These are phyloP conservation scores for Picea sitchensis DNA, from an alignment of 75 land plant genomes.

Conservation along the genomic window DNA sequence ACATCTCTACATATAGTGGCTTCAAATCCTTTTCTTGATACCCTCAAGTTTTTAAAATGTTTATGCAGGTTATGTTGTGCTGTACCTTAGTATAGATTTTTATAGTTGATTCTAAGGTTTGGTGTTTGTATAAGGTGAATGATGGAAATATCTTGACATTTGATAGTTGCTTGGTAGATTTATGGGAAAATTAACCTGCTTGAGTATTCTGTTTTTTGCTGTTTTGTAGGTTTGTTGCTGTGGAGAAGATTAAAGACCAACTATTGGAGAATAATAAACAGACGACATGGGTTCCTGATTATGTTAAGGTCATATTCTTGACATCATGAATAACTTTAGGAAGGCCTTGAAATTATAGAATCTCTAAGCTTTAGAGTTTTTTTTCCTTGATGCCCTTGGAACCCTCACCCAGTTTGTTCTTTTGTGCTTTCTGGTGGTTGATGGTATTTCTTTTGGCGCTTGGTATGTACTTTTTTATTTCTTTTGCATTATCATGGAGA, in stretches of 20 bases:
- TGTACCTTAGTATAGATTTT: neutral
- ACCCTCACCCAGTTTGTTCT: conserved; percentile 38
- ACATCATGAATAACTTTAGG: neutral
- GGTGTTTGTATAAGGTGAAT: conserved; percentile 20
- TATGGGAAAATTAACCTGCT: neutral
- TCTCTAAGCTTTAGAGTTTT: neutral
- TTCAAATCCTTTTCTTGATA: neutral
- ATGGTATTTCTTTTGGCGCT: no score
- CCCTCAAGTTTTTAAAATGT: neutral
- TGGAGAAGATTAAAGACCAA: conserved; percentile 82
- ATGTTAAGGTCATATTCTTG: conserved; percentile 69
- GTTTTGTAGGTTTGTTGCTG: conserved; percentile 82
- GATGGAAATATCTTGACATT: neutral
- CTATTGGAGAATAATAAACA: conserved; percentile 78
- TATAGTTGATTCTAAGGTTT: conserved; percentile 54
- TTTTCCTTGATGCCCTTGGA: conserved; percentile 57
- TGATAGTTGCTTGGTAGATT: neutral
- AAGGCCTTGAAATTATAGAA: neutral
- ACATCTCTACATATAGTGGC: neutral
- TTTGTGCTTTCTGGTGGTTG: neutral
- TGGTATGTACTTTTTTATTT: no score
- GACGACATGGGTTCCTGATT: conserved; percentile 99
- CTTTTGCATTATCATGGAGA: no score
- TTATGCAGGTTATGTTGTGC: neutral
- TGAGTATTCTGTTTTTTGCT: neutral